Conservation (phyloP, 768 basidiomycete species). For the Crucibulum laeve region DNA sequence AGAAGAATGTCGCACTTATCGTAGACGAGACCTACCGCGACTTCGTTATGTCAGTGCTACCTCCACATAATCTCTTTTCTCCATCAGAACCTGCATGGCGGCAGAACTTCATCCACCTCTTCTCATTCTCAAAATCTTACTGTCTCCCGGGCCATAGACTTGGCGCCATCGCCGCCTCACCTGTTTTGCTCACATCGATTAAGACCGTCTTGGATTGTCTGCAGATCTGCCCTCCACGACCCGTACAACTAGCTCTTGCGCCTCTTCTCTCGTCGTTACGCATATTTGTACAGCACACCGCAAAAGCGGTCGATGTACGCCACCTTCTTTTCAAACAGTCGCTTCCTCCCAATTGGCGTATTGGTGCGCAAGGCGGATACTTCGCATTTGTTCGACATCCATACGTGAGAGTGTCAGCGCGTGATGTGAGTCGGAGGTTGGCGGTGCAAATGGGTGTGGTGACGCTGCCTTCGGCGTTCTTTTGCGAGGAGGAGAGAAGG, state of each 20-base stretch:
- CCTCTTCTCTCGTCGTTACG: slow-evolving; percentile 51
- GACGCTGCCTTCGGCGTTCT: slow-evolving; percentile 63
- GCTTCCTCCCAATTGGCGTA: slow-evolving; percentile 53
- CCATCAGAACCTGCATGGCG: slow-evolving; percentile 47
- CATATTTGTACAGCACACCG: slow-evolving; percentile 44
- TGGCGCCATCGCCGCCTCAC: slow-evolving; percentile 64
- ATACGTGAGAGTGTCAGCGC: slow-evolving; percentile 40
- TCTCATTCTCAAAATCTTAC: slow-evolving; percentile 80
- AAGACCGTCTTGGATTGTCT: slow-evolving; percentile 68
- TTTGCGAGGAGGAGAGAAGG: slow-evolving; percentile 34
- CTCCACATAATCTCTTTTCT: slow-evolving; percentile 62
- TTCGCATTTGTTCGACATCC: slow-evolving; percentile 77
- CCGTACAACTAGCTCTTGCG: slow-evolving; percentile 64
- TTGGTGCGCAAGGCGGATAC: slow-evolving; percentile 68
- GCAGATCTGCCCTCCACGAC: slow-evolving; percentile 76
- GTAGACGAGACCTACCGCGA: slow-evolving; percentile 91
- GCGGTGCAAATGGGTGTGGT: slow-evolving; percentile 63
- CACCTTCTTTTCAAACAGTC: slow-evolving; percentile 49
- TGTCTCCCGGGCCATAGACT: slow-evolving; percentile 81
- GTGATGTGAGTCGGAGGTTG: slow-evolving; percentile 53
- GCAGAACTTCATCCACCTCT: slow-evolving; percentile 58
- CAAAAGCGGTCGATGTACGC: slow-evolving; percentile 43
- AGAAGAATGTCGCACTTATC: slow-evolving; percentile 57
- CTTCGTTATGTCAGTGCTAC: slow-evolving; percentile 45
- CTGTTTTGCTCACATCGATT: slow-evolving; percentile 40